These are phyloP conservation scores for Aphanoascus verrucosus DNA, from an alignment of 2,329 filamentous ascomycete species.

Conservation along the genomic window DNA sequence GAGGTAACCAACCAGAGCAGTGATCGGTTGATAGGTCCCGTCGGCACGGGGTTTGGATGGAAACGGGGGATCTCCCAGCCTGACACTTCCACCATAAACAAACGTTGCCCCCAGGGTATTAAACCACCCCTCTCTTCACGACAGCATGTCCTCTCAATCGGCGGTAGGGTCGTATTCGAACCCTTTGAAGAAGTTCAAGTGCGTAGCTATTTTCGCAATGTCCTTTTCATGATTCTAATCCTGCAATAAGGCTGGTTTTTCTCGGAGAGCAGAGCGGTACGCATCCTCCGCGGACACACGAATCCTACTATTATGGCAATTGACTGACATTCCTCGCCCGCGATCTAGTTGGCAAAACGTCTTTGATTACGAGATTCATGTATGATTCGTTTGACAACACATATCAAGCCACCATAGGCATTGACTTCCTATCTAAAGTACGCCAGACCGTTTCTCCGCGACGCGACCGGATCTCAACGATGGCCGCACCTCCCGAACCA, in stretches of 20 bases:
- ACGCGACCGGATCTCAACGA: not conserved
- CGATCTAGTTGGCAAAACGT: constrained; percentile 83
- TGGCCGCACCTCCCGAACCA: no score
- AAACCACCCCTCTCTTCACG: constrained; percentile 7
- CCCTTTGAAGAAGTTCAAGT: constrained; percentile 99
- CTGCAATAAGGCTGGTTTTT: constrained; percentile 72
- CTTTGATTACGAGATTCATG: constrained; percentile 98
- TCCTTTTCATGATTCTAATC: constrained; percentile 1
- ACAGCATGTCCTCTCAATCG: constrained; percentile 65
- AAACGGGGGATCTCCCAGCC: not conserved
- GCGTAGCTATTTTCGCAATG: constrained; percentile 22
- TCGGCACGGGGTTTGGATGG: not conserved
- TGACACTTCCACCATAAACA: not conserved
- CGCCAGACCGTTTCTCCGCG: constrained; percentile 21
- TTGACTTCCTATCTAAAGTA: constrained; percentile 98
- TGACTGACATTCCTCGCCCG: constrained; percentile 18
- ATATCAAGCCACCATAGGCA: constrained; percentile 98
- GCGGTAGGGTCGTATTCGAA: constrained; percentile 85
- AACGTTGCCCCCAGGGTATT: constrained; percentile 10
- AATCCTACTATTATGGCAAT: constrained; percentile 1
- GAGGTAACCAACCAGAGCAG: no score
- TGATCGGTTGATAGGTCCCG: no score
- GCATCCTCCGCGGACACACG: constrained; percentile 15
- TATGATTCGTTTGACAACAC: constrained; percentile 99
- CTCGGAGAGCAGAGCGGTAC: constrained; percentile 96